A percentile compares a stretch with the other conserved stretches of the same genome.
phyloP scores from a whole-genome alignment of 169 alveolate genomes.

The Cryptosporidium meleagridis region DNA sequence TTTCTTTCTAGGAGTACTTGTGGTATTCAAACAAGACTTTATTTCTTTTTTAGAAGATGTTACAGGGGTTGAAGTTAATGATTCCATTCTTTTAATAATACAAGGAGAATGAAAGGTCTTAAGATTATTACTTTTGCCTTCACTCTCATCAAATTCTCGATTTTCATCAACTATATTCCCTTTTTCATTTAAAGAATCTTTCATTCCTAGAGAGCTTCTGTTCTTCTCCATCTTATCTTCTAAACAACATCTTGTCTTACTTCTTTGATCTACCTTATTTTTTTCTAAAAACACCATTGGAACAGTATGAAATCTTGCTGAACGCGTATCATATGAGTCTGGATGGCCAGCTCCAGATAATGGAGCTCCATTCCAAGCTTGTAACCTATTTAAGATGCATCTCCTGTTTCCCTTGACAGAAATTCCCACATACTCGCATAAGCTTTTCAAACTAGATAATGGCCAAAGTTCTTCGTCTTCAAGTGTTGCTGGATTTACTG shows the following conservation, averaged over 20 bases:
- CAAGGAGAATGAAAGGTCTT: constrained; percentile 30
- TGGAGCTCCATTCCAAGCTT: constrained; percentile 75
- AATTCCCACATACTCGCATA: constrained; percentile 56
- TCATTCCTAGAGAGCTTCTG: background rate
- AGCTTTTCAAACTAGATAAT: constrained; percentile 16
- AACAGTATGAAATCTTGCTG: constrained; percentile 69
- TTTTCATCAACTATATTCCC: background rate
- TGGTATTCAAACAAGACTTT: constrained; percentile 4
- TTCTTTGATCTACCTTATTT: background rate
- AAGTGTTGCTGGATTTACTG: constrained; percentile 71
- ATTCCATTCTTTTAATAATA: constrained; percentile 9
- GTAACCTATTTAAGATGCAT: constrained; percentile 44
- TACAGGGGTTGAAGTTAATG: constrained; percentile 17
- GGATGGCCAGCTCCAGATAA: constrained; percentile 75
- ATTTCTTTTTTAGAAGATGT: background rate
- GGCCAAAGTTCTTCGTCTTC: constrained; percentile 75
- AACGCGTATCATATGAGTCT: constrained; percentile 48
- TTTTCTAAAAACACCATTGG: constrained; percentile 49
- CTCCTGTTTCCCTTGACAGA: constrained; percentile 57
- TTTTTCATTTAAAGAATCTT: background rate
- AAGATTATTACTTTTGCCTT: background rate
- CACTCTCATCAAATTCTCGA: background rate
- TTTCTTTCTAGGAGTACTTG: constrained; percentile 5
- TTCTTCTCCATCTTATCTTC: background rate
- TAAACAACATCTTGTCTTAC: background rate